A percentile compares a stretch with the other conserved stretches of the same genome.
phyloP scores from a whole-genome alignment of 345 rosid genomes.

The Carallia brachiata region DNA sequence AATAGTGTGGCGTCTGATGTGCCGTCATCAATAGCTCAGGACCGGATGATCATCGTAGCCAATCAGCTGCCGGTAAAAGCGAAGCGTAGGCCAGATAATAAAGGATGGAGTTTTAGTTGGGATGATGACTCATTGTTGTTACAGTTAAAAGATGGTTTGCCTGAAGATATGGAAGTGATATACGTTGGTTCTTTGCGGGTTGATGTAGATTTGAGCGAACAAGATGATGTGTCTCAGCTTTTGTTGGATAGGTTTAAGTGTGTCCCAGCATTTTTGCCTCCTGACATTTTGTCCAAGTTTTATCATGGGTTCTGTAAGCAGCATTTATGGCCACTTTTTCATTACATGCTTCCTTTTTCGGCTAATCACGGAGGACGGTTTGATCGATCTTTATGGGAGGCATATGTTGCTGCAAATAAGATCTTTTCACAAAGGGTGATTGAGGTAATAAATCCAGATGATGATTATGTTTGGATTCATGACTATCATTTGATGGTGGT shows the following conservation, averaged over 20 bases:
- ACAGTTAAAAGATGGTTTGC: constrained; percentile 73
- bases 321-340: constrained; percentile 80
- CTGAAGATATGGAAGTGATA: constrained; percentile 74
- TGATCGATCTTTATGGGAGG: constrained; percentile 74
- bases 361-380: constrained; percentile 64
- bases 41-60: constrained; percentile 64
- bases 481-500: constrained; percentile 84
- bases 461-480: constrained; percentile 75
- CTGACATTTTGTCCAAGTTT: constrained; percentile 55
- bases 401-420: constrained; percentile 72
- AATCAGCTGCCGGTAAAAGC: constrained; percentile 76
- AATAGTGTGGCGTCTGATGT: constrained; percentile 67
- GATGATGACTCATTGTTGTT: constrained; percentile 62
- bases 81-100: constrained; percentile 70
- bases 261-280: constrained; percentile 69
- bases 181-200: constrained; percentile 63
- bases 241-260: constrained; percentile 71
- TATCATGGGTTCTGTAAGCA: constrained; percentile 80
- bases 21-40: constrained; percentile 56
- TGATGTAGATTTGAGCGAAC: constrained; percentile 57
- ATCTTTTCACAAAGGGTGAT: constrained; percentile 70
- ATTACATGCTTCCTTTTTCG: constrained; percentile 74
- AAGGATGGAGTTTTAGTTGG: constrained; percentile 80
- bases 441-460: constrained; percentile 73
- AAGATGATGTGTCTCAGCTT: constrained; percentile 69